These are phyloP conservation scores for Coemansia sp. DNA, from an alignment of 192 early-diverging fungal genomes.

Conservation along the genomic window DNA sequence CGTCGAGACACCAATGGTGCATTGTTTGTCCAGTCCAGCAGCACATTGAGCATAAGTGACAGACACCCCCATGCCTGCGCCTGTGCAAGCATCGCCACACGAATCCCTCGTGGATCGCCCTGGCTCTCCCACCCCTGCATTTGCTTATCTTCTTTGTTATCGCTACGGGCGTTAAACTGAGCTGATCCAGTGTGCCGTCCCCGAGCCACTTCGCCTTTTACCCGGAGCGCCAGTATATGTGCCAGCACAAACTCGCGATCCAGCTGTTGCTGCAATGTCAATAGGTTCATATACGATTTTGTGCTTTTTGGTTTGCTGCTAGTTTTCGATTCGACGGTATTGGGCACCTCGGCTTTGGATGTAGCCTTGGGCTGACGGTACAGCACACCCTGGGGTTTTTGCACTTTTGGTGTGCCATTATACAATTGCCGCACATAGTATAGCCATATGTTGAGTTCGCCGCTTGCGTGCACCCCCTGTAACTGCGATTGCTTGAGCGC, in stretches of 20 bases:
- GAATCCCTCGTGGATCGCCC: constrained; percentile 4
- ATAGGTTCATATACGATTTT: not conserved
- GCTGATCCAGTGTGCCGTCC: constrained; percentile 7
- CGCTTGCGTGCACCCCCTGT: too few relatives aligned
- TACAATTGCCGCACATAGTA: too few relatives aligned
- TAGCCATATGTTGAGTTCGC: too few relatives aligned
- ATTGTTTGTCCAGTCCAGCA: constrained; percentile 18
- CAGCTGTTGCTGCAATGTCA: not conserved
- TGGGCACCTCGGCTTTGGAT: too few relatives aligned
- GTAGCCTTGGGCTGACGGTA: too few relatives aligned
- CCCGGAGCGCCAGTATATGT: constrained; percentile 14
- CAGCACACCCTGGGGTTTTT: too few relatives aligned
- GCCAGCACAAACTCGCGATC: constrained; percentile 12
- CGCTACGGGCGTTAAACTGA: not conserved
- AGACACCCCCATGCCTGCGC: constrained; percentile 8
- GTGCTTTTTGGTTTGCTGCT: too few relatives aligned
- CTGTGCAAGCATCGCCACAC: constrained; percentile 9
- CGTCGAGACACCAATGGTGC: not conserved
- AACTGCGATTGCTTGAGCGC: too few relatives aligned
- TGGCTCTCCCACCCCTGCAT: not conserved
- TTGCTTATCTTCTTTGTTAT: too few relatives aligned
- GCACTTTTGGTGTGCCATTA: too few relatives aligned
- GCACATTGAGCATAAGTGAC: constrained; percentile 24
- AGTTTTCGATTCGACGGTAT: too few relatives aligned
- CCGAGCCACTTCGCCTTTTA: constrained; percentile 16